Conservation (phyloP, 768 basidiomycete genomes). For the Amanita exitialis region DNA sequence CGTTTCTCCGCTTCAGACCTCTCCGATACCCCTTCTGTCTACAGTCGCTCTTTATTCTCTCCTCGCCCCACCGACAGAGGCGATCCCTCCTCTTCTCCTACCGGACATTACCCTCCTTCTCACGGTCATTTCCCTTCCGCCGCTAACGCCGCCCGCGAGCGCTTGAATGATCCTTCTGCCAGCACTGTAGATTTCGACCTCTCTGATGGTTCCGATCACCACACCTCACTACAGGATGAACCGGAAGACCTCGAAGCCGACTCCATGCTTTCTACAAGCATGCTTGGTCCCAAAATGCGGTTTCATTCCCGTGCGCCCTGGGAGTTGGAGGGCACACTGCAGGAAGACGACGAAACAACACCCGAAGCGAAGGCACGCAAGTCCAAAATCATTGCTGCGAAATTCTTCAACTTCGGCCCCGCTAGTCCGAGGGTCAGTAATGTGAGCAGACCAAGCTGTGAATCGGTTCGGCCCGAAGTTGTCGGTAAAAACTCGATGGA, state of each 20-base stretch:
- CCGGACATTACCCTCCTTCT: slow-evolving; percentile 16
- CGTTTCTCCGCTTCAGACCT: slow-evolving; percentile 49
- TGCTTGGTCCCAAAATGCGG: slow-evolving; percentile 76
- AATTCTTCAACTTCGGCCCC: slow-evolving; percentile 33
- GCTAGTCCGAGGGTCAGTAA: slow-evolving; percentile 33
- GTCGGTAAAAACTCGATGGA: slow-evolving; percentile 43
- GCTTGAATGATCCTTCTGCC: slow-evolving; percentile 33
- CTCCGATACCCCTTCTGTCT: slow-evolving; percentile 62
- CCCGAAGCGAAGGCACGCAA: background rate
- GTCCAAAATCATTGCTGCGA: slow-evolving; percentile 18
- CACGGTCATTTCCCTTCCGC: slow-evolving; percentile 5
- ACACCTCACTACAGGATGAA: slow-evolving; percentile 18
- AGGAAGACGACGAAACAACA: slow-evolving; percentile 30
- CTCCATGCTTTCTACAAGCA: slow-evolving; percentile 46
- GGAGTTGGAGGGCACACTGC: slow-evolving; percentile 48
- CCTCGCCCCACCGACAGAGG: slow-evolving; percentile 29
- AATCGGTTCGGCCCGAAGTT: slow-evolving; percentile 45
- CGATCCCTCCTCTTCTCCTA: slow-evolving; percentile 19
- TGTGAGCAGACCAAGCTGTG: slow-evolving; percentile 47
- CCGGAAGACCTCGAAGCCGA: slow-evolving; percentile 33
- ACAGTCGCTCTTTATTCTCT: slow-evolving; percentile 51
- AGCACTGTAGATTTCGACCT: slow-evolving; percentile 54
- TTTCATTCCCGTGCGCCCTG: slow-evolving; percentile 78
- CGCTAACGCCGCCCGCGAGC: slow-evolving; percentile 21
- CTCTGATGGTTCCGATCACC: slow-evolving; percentile 22